A percentile compares a stretch with the other conserved stretches of the same genome.
phyloP scores from a whole-genome alignment of 768 basidiomycete species.

The Thelephora ganbajun region DNA sequence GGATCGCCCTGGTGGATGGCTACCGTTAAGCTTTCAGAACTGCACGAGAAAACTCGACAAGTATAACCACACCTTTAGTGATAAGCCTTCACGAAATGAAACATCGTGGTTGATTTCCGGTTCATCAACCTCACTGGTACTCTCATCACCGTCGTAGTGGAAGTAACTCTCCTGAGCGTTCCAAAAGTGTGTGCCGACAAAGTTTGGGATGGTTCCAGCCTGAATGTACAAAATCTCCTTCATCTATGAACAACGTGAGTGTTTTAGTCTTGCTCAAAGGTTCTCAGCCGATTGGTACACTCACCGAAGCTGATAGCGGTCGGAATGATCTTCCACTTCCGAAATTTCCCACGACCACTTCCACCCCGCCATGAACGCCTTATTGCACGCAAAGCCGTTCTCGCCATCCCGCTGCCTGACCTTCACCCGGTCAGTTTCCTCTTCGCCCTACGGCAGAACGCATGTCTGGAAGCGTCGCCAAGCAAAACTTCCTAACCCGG shows the following conservation, averaged over 20 bases:
- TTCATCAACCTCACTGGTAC: slow-evolving; percentile 12
- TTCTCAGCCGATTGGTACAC: no score
- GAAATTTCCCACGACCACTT: not conserved
- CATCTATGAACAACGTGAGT: slow-evolving; percentile 32
- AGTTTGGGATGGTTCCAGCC: slow-evolving; percentile 54
- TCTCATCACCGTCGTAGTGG: slow-evolving; percentile 28
- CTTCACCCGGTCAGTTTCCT: slow-evolving; percentile 34
- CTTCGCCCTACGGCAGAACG: slow-evolving; percentile 71
- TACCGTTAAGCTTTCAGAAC: slow-evolving; percentile 1
- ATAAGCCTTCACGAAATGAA: slow-evolving; percentile 53
- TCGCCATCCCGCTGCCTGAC: not conserved
- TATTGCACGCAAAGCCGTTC: not conserved
- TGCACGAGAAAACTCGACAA: not conserved
- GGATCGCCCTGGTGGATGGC: slow-evolving; percentile 25
- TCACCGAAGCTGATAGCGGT: no score
- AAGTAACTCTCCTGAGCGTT: slow-evolving; percentile 68
- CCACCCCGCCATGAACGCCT: not conserved
- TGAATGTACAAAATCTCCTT: slow-evolving; percentile 72
- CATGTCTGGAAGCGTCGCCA: slow-evolving; percentile 67
- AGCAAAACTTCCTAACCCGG: slow-evolving; percentile 61
- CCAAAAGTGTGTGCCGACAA: slow-evolving; percentile 69
- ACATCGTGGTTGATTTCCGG: slow-evolving; percentile 34
- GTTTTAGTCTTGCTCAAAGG: no score
- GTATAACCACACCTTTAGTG: slow-evolving; percentile 31
- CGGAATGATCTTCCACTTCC: not conserved